phyloP scores from a whole-genome alignment of 129 eudicot species.

The Lonicera japonica region DNA sequence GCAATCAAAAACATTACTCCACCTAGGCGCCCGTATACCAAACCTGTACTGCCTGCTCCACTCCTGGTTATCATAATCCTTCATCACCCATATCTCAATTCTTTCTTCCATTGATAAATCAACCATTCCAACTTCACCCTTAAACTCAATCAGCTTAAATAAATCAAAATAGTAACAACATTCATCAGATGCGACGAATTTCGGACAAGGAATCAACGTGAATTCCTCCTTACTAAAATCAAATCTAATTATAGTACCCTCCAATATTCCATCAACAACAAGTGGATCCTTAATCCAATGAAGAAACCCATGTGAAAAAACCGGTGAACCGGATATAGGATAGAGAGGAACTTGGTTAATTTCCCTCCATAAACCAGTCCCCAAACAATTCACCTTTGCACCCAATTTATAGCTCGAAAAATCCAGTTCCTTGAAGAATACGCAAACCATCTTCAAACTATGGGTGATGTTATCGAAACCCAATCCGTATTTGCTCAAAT shows the following conservation, averaged over 20 bases:
- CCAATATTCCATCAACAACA: background rate
- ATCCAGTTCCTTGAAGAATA: background rate
- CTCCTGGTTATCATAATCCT: background rate
- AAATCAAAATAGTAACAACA: background rate
- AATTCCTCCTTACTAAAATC: constrained; percentile 19
- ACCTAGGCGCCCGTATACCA: background rate
- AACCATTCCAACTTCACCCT: constrained; percentile 1
- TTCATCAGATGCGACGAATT: background rate
- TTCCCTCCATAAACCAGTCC: constrained; percentile 14
- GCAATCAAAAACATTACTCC: background rate
- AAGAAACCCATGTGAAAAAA: constrained; percentile 19
- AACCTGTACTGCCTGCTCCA: constrained; percentile 4
- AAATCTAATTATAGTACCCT: constrained; percentile 6
- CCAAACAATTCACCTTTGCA: constrained; percentile 4
- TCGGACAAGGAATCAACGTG: constrained; percentile 5
- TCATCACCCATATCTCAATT: constrained; percentile 6
- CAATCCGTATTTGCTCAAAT: background rate
- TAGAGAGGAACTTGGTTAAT: constrained; percentile 7
- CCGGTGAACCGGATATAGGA: constrained; percentile 1
- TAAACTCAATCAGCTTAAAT: constrained; percentile 4
- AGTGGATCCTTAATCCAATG: constrained; percentile 16
- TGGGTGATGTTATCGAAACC: constrained; percentile 7
- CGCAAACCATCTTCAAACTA: constrained; percentile 15
- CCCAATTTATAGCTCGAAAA: background rate
- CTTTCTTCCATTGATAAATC: background rate